A percentile compares a stretch with the other conserved stretches of the same genome.
Conservation (phyloP, 306 rosid genomes). For the Delonix regia region DNA sequence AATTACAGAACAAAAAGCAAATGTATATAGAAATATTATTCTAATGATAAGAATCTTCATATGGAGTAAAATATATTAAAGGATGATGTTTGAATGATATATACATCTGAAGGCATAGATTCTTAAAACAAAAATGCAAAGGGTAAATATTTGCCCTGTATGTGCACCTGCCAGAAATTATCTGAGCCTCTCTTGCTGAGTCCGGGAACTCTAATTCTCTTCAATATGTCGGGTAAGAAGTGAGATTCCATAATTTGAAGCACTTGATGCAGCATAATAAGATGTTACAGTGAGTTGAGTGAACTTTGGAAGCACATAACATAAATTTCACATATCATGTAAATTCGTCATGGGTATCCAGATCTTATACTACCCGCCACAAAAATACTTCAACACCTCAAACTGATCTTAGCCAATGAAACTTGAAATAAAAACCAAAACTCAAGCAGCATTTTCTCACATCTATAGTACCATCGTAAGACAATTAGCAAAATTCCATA, state of each 20-base stretch:
- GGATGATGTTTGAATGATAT: slow-evolving; percentile 7
- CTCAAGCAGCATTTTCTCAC: background rate
- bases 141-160: slow-evolving; percentile 28
- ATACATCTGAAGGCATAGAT: slow-evolving; percentile 11
- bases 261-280: slow-evolving; percentile 81
- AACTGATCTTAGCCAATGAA: background rate
- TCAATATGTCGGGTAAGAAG: slow-evolving; percentile 81
- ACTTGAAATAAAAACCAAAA: slow-evolving; percentile 9
- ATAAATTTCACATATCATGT: slow-evolving; percentile 25
- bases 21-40: slow-evolving; percentile 15
- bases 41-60: slow-evolving; percentile 16
- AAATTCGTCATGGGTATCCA: slow-evolving; percentile 11
- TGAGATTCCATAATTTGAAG: slow-evolving; percentile 81
- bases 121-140: slow-evolving; percentile 22
- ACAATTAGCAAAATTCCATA: background rate
- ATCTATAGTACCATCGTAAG: background rate
- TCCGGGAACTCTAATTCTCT: slow-evolving; percentile 52
- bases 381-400: slow-evolving; percentile 12
- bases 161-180: slow-evolving; percentile 45
- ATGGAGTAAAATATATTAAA: slow-evolving; percentile 3
- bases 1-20: background rate
- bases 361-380: background rate
- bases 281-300: slow-evolving; percentile 79
- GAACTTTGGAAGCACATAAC: slow-evolving; percentile 80
- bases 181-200: slow-evolving; percentile 48